Conservation (phyloP, 169 alveolate genomes). For the Theileria orientalis region DNA sequence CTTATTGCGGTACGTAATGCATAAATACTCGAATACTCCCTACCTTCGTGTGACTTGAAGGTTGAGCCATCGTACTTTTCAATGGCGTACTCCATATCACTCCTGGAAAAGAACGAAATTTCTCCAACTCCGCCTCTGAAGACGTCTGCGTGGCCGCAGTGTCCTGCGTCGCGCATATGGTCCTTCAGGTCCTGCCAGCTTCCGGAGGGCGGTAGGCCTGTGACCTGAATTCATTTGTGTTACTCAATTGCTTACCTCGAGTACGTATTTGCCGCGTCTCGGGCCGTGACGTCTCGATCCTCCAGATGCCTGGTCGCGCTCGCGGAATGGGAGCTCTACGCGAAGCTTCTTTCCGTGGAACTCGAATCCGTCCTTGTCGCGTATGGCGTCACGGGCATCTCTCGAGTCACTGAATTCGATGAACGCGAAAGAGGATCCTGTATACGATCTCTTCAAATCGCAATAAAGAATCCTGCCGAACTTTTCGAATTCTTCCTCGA, state of each 20-base stretch:
- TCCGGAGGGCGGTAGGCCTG: conserved; percentile 79
- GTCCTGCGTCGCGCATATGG: conserved; percentile 86
- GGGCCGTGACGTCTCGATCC: conserved; percentile 57
- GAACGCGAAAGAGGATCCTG: conserved; percentile 80
- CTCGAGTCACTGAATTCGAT: conserved; percentile 82
- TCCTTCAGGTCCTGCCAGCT: conserved; percentile 89
- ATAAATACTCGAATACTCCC: not conserved
- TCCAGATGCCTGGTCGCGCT: conserved; percentile 60
- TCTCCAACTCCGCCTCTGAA: conserved; percentile 86
- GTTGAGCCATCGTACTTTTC: conserved; percentile 82
- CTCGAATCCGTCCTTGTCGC: conserved; percentile 78
- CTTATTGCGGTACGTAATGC: not conserved
- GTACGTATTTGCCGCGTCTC: conserved; percentile 51
- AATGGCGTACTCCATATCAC: conserved; percentile 84
- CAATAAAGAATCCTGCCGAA: conserved; percentile 74
- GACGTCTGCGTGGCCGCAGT: conserved; percentile 87
- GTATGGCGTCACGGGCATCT: conserved; percentile 84
- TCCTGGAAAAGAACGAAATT: conserved; percentile 77
- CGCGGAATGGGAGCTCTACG: conserved; percentile 79
- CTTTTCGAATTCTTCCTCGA: conserved; percentile 79
- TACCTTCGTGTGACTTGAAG: conserved; percentile 80
- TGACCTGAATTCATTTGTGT: conserved; percentile 43
- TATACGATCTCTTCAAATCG: conserved; percentile 76
- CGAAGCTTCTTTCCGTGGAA: conserved; percentile 75
- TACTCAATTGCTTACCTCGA: conserved; percentile 42